Evolutionary conservation across 352 stramenopile species (phyloP).

Genomic region (Phytophthora multivora): DNA sequence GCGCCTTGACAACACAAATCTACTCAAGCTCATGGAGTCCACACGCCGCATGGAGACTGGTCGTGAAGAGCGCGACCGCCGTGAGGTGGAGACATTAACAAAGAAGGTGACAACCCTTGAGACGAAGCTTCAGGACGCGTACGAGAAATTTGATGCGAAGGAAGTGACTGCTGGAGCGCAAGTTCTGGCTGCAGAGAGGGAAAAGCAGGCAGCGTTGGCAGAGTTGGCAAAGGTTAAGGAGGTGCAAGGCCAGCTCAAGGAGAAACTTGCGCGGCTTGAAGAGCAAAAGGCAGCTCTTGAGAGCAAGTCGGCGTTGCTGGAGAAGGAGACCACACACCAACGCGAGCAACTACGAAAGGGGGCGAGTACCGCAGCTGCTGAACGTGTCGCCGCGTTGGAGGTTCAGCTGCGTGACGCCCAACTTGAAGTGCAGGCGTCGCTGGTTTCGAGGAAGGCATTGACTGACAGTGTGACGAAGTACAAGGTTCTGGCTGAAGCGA

Average conservation of each 20-base stretch:
- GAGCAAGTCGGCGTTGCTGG: conserved; percentile 47
- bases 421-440: conserved; percentile 56
- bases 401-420: conserved; percentile 65
- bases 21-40: conserved; percentile 82
- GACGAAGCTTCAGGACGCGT: conserved; percentile 59
- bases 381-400: conserved; percentile 68
- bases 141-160: conserved; percentile 68
- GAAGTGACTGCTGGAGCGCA: conserved; percentile 52
- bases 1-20: conserved; percentile 77
- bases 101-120: conserved; percentile 59
- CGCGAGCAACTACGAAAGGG: conserved; percentile 72
- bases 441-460: conserved; percentile 65
- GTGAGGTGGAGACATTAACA: conserved; percentile 48
- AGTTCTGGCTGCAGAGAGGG: conserved; percentile 51
- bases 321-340: conserved; percentile 64
- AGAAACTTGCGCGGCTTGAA: conserved; percentile 57
- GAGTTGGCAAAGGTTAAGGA: conserved; percentile 53
- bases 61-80: conserved; percentile 59
- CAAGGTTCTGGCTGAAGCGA: conserved; percentile 77
- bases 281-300: conserved; percentile 51
- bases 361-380: conserved; percentile 53
- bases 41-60: conserved; percentile 68
- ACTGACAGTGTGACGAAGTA: conserved; percentile 71
- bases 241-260: conserved; percentile 36
- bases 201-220: conserved; percentile 56